Evolutionary conservation across 176 grass and related monocot species (phyloP).

Genomic region (Carex myosuroides): DNA sequence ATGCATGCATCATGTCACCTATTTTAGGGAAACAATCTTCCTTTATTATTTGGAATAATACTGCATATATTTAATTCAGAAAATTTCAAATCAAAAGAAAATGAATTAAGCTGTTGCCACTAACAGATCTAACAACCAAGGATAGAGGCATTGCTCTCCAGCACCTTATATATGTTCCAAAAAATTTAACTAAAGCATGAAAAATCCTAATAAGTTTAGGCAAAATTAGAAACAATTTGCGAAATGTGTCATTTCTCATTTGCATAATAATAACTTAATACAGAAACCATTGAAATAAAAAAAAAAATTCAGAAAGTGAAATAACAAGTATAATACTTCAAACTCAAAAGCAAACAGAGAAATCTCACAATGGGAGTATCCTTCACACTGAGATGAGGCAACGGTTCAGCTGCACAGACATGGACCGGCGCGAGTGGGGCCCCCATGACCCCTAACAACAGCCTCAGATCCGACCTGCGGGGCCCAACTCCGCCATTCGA

Average conservation of each 20-base stretch:
- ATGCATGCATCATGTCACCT: slow-evolving; percentile 2
- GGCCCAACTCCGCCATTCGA: not conserved
- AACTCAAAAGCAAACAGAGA: not conserved
- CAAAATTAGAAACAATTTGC: not conserved
- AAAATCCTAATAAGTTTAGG: not conserved
- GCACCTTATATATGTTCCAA: not conserved
- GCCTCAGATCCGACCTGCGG: slow-evolving; percentile 52
- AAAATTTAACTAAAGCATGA: not conserved
- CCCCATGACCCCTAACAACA: slow-evolving; percentile 77
- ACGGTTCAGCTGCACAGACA: slow-evolving; percentile 63
- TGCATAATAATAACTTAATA: not conserved
- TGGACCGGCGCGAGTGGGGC: slow-evolving; percentile 68
- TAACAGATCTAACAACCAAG: slow-evolving; percentile 10
- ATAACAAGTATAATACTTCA: not conserved
- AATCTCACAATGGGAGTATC: slow-evolving; percentile 79
- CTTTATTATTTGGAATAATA: not conserved
- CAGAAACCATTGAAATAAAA: not conserved
- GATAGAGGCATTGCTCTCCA: not conserved
- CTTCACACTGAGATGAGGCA: slow-evolving; percentile 85
- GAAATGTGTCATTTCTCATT: not conserved
- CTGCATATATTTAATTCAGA: not conserved
- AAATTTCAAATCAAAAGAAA: not conserved
- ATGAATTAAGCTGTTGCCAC: not conserved
- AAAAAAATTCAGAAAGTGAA: not conserved
- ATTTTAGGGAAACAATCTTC: not conserved